These are phyloP conservation scores for Arthromyces matolae DNA, from an alignment of 768 basidiomycete species.

Conservation along the genomic window DNA sequence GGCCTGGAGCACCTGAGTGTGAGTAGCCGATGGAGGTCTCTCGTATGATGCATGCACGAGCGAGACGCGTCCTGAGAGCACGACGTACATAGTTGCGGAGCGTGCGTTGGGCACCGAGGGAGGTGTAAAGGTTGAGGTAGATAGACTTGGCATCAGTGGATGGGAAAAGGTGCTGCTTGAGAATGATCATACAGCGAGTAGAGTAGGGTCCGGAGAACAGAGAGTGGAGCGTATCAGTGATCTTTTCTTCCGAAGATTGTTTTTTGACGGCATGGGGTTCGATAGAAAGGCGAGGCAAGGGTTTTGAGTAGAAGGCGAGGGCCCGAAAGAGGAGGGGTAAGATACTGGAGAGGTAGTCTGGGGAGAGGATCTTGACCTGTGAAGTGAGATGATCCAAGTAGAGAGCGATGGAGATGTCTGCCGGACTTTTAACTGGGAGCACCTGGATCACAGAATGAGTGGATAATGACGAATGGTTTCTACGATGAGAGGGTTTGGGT, in stretches of 20 bases:
- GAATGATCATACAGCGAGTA: constrained; percentile 57
- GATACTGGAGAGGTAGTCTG: constrained; percentile 49
- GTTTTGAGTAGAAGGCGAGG: constrained; percentile 59
- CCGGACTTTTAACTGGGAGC: constrained; percentile 42
- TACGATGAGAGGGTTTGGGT: constrained; percentile 41
- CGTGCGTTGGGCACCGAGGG: constrained; percentile 59
- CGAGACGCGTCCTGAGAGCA: constrained; percentile 57
- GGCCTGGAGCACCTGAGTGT: constrained; percentile 54
- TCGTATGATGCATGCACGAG: constrained; percentile 60
- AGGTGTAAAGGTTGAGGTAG: constrained; percentile 36
- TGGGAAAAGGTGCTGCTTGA: constrained; percentile 58
- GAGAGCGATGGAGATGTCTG: constrained; percentile 59
- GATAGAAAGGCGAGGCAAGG: constrained; percentile 66
- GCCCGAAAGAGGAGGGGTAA: constrained; percentile 74
- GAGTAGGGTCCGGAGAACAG: constrained; percentile 67
- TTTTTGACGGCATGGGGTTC: constrained; percentile 34
- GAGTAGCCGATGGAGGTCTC: constrained; percentile 51
- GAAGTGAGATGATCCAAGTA: constrained; percentile 63
- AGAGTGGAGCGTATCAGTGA: constrained; percentile 52
- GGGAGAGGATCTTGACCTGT: constrained; percentile 57
- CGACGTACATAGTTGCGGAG: constrained; percentile 62
- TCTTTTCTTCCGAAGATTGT: constrained; percentile 46
- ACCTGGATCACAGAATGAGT: constrained; percentile 31
- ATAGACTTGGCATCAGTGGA: constrained; percentile 26
- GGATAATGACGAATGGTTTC: constrained; percentile 62